Evolutionary conservation across 768 basidiomycete species (phyloP).

Genomic region (Amanita fuliginea): DNA sequence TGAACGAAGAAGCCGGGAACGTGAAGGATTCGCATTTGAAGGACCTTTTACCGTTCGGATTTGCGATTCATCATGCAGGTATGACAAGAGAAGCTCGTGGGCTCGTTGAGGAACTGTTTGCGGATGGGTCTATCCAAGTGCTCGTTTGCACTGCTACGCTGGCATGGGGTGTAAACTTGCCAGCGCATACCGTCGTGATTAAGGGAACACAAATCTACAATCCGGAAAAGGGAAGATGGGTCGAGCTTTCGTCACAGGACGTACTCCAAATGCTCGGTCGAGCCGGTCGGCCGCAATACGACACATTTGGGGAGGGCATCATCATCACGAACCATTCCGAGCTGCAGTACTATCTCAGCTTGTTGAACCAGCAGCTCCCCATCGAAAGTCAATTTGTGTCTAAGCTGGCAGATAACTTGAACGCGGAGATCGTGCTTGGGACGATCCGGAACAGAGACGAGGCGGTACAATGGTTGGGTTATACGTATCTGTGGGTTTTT

Average conservation of each 20-base stretch:
- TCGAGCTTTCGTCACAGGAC: conserved; percentile 90
- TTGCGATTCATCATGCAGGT: conserved; percentile 96
- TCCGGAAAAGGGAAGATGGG: conserved; percentile 97
- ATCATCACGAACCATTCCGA: conserved; percentile 98
- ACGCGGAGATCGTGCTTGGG: conserved; percentile 94
- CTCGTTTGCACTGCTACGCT: conserved; percentile 96
- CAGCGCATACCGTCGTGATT: conserved; percentile 97
- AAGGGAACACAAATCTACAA: conserved; percentile 99
- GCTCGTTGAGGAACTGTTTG: conserved; percentile 90
- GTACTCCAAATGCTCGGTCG: conserved; percentile 98
- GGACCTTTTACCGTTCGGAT: conserved; percentile 92
- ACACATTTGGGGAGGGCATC: conserved; percentile 94
- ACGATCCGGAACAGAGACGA: conserved; percentile 93
- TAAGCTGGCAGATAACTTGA: conserved; percentile 89
- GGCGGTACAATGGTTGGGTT: conserved; percentile 95
- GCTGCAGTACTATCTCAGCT: conserved; percentile 90
- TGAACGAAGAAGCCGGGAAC: conserved; percentile 73
- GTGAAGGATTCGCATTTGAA: conserved; percentile 76
- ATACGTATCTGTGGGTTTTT: conserved; percentile 76
- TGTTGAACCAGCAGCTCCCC: conserved; percentile 95
- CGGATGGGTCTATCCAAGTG: conserved; percentile 86
- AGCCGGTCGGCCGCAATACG: conserved; percentile 94
- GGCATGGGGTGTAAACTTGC: conserved; percentile 98
- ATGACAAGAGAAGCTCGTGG: conserved; percentile 89
- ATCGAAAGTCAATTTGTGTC: conserved; percentile 94